Base-by-base conservation (phyloP, 1,284 basidiomycete species). In the Ceratobasidium sp. region DNA sequence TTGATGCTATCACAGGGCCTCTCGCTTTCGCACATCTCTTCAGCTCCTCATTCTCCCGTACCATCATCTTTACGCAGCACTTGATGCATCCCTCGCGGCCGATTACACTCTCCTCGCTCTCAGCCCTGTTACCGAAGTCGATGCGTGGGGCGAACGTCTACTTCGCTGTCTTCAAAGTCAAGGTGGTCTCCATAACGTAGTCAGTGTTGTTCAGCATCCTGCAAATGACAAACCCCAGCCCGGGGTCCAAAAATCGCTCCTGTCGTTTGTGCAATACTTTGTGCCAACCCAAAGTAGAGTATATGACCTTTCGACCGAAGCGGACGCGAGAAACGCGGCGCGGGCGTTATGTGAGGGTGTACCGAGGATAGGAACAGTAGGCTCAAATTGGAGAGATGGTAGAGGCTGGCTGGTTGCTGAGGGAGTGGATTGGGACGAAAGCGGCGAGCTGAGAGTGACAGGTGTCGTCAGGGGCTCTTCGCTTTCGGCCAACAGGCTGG, bases 191-290 rank as follows among this genome's bases (percentile, higher is more conserved):
- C 89, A 88, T 1, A 88, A 89, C 71, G 89, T 80, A n/a, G 76
- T 84, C 12, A 75, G 80, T 6, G 81, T 93, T 72, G 87, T 96
- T 32, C 83, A 84, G 75, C 79, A 14, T 80, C 81, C 18, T 75
- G 67, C 28, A 74, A 32, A 75, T 76, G 14, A 74, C 79, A 87
- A 89, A 32, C 78, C 85, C 0, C 78, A 78, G 30, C 79, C 79
- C 26, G 87, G 87, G 8, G 86, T 94, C 48, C 82, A 93, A 73
- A 95, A 94, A 82, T 96, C 93, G 0, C 85, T 97, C 0, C 84
- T 96, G 8, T 97, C 94, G 1, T 98, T 98, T 83, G 89, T 96
- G 70, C 89, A 91, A 75, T 98, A 99, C 82, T 99, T 99, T 80
- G 92, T 94, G 72, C 97, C 97, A 0, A 85, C 87, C n/a, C 91